Percentiles rank a stretch among this genome's conserved stretches.
Conservation (phyloP, 192 early-diverging fungal species). For the Coemansia sp. region DNA sequence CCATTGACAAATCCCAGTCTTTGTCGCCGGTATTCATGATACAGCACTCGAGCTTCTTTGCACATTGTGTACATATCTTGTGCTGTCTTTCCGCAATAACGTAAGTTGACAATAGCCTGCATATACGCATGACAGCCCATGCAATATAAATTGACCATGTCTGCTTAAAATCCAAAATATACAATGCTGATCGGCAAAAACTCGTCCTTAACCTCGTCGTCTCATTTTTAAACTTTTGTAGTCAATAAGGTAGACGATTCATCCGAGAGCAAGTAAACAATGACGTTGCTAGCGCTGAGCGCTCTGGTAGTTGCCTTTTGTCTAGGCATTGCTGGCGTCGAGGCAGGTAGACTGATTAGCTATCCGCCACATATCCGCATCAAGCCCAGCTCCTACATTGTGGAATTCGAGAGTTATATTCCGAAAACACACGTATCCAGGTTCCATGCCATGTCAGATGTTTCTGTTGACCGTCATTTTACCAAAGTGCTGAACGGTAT, state of each 20-base stretch:
- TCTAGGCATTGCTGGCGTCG: neutral
- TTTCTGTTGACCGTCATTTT: conserved; percentile 21
- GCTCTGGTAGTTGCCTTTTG: neutral
- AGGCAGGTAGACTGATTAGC: conserved; percentile 1
- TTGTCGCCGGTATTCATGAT: neutral
- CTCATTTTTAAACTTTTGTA: no score
- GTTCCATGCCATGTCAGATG: conserved; percentile 11
- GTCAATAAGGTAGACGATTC: no score
- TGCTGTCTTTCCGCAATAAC: neutral
- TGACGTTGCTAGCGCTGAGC: conserved; percentile 3
- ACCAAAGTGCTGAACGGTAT: conserved; percentile 21
- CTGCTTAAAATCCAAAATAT: neutral
- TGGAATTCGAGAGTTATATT: conserved; percentile 27
- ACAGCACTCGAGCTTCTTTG: conserved; percentile 1
- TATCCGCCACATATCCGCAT: conserved; percentile 17
- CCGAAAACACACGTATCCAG: conserved; percentile 5
- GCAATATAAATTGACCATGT: neutral
- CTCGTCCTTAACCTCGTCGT: no score
- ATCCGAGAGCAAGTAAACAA: neutral
- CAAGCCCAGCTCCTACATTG: conserved; percentile 27
- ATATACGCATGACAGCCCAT: neutral
- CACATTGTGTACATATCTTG: neutral
- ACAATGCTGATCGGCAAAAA: neutral
- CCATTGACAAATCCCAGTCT: neutral
- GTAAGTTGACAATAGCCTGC: conserved; percentile 1